A percentile compares a stretch with the other conserved stretches of the same genome.
Evolutionary conservation across 2,329 filamentous ascomycete genomes (phyloP).

Genomic region (Myriosclerotinia scirpicola): DNA sequence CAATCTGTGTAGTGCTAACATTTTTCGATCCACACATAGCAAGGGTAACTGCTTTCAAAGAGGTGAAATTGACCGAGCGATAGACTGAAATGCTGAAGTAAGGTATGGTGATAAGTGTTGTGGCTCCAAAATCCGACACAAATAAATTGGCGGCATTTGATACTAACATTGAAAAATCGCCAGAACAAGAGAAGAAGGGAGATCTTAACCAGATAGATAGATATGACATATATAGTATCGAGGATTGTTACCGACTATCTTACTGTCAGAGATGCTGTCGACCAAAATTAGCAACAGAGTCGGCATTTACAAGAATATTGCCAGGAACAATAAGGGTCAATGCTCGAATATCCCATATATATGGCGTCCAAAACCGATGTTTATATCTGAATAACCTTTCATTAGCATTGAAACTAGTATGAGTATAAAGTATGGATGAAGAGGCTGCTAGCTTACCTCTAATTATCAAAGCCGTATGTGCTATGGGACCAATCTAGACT

Average conservation of each 20-base stretch:
- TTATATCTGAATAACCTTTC: not conserved
- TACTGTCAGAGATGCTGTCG: not conserved
- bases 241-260: not conserved
- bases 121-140: not conserved
- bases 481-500: not conserved
- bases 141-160: not conserved
- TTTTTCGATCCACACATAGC: too few species aligned
- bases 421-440: not conserved
- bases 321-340: too few species aligned
- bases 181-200: not conserved
- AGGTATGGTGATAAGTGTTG: not conserved
- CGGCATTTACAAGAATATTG: not conserved
- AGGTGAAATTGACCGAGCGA: too few species aligned
- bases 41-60: too few species aligned
- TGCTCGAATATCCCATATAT: not conserved
- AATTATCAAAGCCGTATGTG: not conserved
- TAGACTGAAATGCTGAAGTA: too few species aligned
- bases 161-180: not conserved
- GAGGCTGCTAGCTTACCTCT: not conserved
- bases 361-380: not conserved
- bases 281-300: not conserved
- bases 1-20: too few species aligned
- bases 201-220: not conserved
- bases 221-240: not conserved
- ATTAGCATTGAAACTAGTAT: not conserved